These are phyloP conservation scores for Penicillium sclerotiorum DNA, from an alignment of 2,329 filamentous ascomycete genomes.

Conservation along the genomic window DNA sequence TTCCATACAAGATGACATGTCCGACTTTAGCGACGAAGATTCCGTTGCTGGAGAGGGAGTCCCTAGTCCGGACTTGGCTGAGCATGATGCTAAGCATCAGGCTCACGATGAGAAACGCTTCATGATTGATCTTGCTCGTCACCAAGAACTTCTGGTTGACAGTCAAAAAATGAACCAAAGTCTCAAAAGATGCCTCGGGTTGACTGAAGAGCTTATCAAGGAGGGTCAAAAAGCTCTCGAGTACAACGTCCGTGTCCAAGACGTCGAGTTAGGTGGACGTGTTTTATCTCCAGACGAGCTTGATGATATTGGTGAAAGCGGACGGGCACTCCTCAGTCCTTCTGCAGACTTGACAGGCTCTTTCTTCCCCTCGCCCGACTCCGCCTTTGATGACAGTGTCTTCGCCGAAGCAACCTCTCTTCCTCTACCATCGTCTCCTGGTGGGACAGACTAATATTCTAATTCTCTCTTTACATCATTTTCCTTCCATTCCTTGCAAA, in stretches of 20 bases:
- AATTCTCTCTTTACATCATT: slow-evolving; percentile 9
- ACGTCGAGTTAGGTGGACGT: slow-evolving; percentile 78
- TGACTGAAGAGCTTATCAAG: slow-evolving; percentile 87
- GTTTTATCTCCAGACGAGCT: slow-evolving; percentile 72
- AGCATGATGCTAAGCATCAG: slow-evolving; percentile 56
- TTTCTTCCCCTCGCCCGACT: background rate
- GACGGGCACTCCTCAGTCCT: slow-evolving; percentile 38
- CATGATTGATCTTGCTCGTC: slow-evolving; percentile 81
- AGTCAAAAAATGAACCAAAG: slow-evolving; percentile 96
- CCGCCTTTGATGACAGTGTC: slow-evolving; percentile 10
- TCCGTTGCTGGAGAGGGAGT: slow-evolving; percentile 42
- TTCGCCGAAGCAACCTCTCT: slow-evolving; percentile 13
- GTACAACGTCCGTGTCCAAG: slow-evolving; percentile 76
- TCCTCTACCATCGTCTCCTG: slow-evolving; percentile 25
- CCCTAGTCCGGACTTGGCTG: slow-evolving; percentile 36
- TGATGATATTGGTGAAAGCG: slow-evolving; percentile 36
- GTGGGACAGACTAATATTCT: slow-evolving; percentile 21
- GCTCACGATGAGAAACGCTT: slow-evolving; percentile 78
- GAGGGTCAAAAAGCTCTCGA: slow-evolving; percentile 86
- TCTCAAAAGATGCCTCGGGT: slow-evolving; percentile 82
- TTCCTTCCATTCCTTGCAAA: slow-evolving; percentile 17
- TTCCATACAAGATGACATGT: slow-evolving; percentile 36
- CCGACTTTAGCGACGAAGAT: slow-evolving; percentile 44
- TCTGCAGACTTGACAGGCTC: slow-evolving; percentile 10
- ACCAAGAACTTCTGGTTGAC: slow-evolving; percentile 84